These are phyloP conservation scores for Polytolypa hystricis DNA, from an alignment of 2,329 filamentous ascomycete genomes.

Conservation along the genomic window DNA sequence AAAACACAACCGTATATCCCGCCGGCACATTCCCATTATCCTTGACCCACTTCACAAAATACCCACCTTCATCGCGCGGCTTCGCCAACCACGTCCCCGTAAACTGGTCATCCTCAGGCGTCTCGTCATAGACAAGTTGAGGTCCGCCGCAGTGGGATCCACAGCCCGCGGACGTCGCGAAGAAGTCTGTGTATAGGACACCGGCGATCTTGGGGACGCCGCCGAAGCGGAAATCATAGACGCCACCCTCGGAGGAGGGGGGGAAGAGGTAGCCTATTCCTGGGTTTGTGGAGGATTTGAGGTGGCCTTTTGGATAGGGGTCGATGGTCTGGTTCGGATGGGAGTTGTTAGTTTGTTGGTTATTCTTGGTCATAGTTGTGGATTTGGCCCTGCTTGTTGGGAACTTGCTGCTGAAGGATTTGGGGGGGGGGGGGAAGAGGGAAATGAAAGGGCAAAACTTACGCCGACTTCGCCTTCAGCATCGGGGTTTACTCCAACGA, in stretches of 20 bases:
- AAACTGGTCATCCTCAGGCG: neutral
- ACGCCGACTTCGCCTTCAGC: neutral
- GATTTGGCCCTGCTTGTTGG: too few species aligned
- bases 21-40: neutral
- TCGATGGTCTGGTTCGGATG: neutral
- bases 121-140: neutral
- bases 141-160: constrained; percentile 3
- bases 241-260: neutral
- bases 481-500: neutral
- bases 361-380: too few species aligned
- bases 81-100: constrained; percentile 1
- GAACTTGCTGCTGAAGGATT: neutral
- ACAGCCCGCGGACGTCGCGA: neutral
- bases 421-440: neutral
- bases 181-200: neutral
- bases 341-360: constrained; percentile 1
- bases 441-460: neutral
- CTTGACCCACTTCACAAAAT: neutral
- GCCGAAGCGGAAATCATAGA: neutral
- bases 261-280: neutral
- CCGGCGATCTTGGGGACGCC: neutral
- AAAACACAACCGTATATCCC: constrained; percentile 2
- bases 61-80: neutral
- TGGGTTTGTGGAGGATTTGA: neutral
- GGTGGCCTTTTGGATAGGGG: neutral